phyloP scores from a whole-genome alignment of 495 filamentous ascomycete genomes.

The Penicillium ucsense region DNA sequence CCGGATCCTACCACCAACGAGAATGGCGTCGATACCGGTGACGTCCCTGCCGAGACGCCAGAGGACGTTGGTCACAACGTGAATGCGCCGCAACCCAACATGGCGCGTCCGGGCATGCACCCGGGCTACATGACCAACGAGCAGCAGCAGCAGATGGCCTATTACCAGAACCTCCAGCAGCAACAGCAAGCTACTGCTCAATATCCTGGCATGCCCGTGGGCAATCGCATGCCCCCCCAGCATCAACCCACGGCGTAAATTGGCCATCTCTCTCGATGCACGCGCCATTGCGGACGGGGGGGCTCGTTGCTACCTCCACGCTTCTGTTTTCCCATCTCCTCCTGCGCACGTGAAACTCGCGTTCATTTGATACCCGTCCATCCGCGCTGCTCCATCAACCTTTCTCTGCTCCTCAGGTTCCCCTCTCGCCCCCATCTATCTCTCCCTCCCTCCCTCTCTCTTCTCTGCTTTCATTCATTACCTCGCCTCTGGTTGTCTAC shows the following conservation, averaged over 20 bases:
- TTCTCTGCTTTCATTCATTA: no score
- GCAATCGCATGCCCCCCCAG: constrained; percentile 45
- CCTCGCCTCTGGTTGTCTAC: no score
- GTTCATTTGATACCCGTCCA: constrained; percentile 39
- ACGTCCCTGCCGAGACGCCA: constrained; percentile 46
- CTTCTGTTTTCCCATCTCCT: constrained; percentile 11
- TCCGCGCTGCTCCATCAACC: constrained; percentile 23
- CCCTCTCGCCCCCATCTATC: constrained; percentile 1
- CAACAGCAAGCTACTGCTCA: constrained; percentile 46
- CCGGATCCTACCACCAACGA: constrained; percentile 86
- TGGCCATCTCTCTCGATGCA: constrained; percentile 13
- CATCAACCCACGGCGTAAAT: constrained; percentile 41
- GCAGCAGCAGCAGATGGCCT: constrained; percentile 50
- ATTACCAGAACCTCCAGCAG: constrained; percentile 49
- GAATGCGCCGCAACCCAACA: constrained; percentile 42
- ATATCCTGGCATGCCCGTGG: constrained; percentile 47
- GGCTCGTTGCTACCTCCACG: constrained; percentile 37
- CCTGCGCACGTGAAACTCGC: constrained; percentile 22
- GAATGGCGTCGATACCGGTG: constrained; percentile 72
- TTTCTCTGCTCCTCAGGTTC: neutral
- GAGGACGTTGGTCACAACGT: constrained; percentile 47
- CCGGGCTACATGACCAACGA: constrained; percentile 47
- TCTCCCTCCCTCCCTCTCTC: neutral
- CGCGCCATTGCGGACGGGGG: constrained; percentile 21
- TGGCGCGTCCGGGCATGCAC: constrained; percentile 42